Conservation (phyloP, 2,329 filamentous ascomycete genomes). For the Xylariaceae sp. region DNA sequence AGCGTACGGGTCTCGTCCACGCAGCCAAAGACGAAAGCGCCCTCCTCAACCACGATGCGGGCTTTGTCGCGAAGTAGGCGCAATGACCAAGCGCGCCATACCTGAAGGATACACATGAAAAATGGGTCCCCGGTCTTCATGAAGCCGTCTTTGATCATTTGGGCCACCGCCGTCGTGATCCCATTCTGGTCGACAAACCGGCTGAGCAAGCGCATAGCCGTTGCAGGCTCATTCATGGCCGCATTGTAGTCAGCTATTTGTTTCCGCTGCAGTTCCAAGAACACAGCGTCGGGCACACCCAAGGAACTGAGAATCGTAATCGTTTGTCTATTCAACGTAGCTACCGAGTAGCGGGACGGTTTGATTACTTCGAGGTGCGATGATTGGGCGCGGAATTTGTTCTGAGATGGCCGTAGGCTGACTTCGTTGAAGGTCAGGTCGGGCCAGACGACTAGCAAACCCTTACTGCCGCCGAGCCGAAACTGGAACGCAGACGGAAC, state of each 20-base stretch:
- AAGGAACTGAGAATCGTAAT: slow-evolving; percentile 79
- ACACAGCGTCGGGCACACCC: slow-evolving; percentile 62
- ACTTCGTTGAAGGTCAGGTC: slow-evolving; percentile 62
- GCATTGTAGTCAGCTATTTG: slow-evolving; percentile 64
- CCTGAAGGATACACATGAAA: slow-evolving; percentile 65
- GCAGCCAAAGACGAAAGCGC: slow-evolving; percentile 82
- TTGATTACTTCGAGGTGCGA: slow-evolving; percentile 80
- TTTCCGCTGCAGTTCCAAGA: slow-evolving; percentile 58
- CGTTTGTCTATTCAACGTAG: slow-evolving; percentile 82
- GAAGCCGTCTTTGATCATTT: slow-evolving; percentile 76
- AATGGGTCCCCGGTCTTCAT: slow-evolving; percentile 72
- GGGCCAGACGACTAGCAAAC: slow-evolving; percentile 72
- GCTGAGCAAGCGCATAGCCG: slow-evolving; percentile 63
- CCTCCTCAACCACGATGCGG: slow-evolving; percentile 71
- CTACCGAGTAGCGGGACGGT: slow-evolving; percentile 67
- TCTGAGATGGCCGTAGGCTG: slow-evolving; percentile 75
- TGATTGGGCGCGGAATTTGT: slow-evolving; percentile 72
- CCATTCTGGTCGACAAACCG: slow-evolving; percentile 82
- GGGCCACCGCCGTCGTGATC: slow-evolving; percentile 66
- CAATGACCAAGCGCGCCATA: slow-evolving; percentile 87
- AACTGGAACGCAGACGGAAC: slow-evolving; percentile 86
- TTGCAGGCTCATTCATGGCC: slow-evolving; percentile 60
- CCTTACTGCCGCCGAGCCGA: slow-evolving; percentile 87
- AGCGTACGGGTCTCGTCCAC: slow-evolving; percentile 78
- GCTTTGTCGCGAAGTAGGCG: slow-evolving; percentile 92